Base-by-base conservation (phyloP, 2,329 filamentous ascomycete genomes). In the Hymenoscyphus fructigenus region DNA sequence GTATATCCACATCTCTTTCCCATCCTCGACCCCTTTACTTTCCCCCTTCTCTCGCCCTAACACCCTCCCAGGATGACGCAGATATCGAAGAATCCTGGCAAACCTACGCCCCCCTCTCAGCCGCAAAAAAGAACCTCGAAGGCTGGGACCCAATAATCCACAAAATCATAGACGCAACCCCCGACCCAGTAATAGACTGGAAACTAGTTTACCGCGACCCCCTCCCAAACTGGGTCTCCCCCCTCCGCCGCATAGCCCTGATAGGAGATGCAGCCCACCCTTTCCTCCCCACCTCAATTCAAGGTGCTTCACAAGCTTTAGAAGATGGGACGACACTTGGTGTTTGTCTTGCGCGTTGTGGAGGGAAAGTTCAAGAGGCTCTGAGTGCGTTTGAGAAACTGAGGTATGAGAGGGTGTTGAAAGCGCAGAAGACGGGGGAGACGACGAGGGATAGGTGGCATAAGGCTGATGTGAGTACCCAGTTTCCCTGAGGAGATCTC, bases 251-350 rank as follows among this genome's bases (percentile, higher is more conserved):
- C 6, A 73, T 89, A 26, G 85, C 81, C 0, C 73, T 90, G 0
- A 75, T 91, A 0, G 88, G 88, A 0, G 88, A 91, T 70, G 87
- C 88, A 0, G 88, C 86, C 0, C 88, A 91, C 73, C 87, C 88
- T 0, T 90, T 90, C 70, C 77, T 87, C 1, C 78, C 78, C 0
- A 76, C 76, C 1, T 77, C 76, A 6, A 75, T 75, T 5, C 75
- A 77, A 65, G 78, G 78, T 3, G 66, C 63, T 3, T 76, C 75
- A 5, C 76, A 78, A 65, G 74, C 75, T 9, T 76, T 80, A 63
- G 77, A 79, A 66, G 78, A 79, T 67, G 78, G 74, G 5, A 71
- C 75, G 7, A 75, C 76, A 3, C 64, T 79, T 5, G 77, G 76
- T 10, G 71, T 75, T 15, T 78, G 74, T 34, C 70, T 79, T 26